phyloP scores from a whole-genome alignment of 345 rosid genomes.

The Populus deltoides region DNA sequence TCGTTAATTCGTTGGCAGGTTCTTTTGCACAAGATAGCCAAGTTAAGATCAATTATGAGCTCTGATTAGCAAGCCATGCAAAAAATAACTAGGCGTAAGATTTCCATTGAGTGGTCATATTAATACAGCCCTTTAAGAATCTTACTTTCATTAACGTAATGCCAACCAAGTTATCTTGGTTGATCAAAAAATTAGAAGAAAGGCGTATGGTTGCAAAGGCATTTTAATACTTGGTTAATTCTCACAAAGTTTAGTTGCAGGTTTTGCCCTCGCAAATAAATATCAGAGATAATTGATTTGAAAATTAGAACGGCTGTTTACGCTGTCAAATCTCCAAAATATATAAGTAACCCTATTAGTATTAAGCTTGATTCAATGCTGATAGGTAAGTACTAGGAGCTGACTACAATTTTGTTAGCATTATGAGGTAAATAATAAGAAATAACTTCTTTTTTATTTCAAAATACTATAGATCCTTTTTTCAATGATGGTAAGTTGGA shows the following conservation, averaged over 20 bases:
- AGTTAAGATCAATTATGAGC: neutral
- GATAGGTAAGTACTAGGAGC: neutral
- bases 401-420: neutral
- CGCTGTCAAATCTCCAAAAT: neutral
- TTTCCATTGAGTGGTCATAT: neutral
- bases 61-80: neutral
- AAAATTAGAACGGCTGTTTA: no score
- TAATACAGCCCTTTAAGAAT: neutral
- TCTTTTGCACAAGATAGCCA: neutral
- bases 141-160: neutral
- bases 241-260: neutral
- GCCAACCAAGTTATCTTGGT: neutral
- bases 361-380: neutral
- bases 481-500: neutral
- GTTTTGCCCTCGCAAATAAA: neutral
- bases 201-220: neutral
- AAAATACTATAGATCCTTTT: neutral
- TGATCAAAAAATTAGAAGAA: neutral
- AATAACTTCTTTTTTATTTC: no score
- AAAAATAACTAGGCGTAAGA: neutral
- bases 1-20: neutral
- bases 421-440: neutral
- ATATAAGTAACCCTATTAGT: neutral
- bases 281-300: no score
- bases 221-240: neutral